Evolutionary conservation across 2,329 filamentous ascomycete genomes (phyloP), one percentile per base, ranked within the genome.

Genomic region (Fusarium succisae): DNA sequence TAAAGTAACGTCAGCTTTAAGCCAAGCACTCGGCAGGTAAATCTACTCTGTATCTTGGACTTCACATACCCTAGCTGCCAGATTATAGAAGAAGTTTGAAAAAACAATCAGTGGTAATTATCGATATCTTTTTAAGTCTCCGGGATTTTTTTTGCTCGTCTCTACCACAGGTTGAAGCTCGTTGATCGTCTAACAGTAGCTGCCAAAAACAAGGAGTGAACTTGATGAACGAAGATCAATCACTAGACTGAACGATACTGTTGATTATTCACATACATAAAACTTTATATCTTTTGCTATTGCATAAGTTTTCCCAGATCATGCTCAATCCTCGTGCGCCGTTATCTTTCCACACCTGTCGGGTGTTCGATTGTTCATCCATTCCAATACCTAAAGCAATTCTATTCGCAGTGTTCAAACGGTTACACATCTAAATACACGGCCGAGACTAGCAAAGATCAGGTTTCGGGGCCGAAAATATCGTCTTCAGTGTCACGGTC

Each of bases 401-500:
- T 39, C 30, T 61, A 51, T 68, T 67, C 51, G 43, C 37, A 22
- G 37, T 32, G 17, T 45, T 50, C 53, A 41, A 17, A 26, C 30
- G 38, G 38, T 53, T 56, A 45, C 48, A 20, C 47, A 57, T 41
- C 18, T 41, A 43, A 30, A 39, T 26, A 24, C 39, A 57, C 35
- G 28, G 44, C 51, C 22, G 39, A 22, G 17, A 55, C n/a, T 69
- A 44, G 56, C 15, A 22, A 47, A 26, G 24, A 35, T 76, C 72
- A 41, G 62, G 62, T 63, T 66, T 77, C 74, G 17, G 69, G 55
- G 24, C 69, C 74, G 53, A 71, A 64, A 41, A 63, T 57, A 45
- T 78, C 74, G 24, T 77, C 72, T 47, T 64, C 63, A 17, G 55
- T 51, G 50, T 59, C 55, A 50, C 70, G 70, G 64, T 74, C 78